phyloP scores from a whole-genome alignment of 305 asterid genomes.

The Rubia occidens region DNA sequence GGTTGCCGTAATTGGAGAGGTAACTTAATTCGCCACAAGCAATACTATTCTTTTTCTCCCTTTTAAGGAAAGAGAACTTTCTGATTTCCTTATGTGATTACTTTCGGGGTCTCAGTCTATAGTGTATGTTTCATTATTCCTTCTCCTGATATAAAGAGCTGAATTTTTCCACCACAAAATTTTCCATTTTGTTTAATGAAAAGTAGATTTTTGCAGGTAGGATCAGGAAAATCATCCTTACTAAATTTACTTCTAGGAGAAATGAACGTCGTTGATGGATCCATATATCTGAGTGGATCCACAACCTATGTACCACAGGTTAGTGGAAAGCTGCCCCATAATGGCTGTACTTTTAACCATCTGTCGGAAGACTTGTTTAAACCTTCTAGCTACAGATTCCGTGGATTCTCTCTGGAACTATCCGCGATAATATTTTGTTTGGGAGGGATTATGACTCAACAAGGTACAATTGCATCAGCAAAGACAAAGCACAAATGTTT shows the following conservation, averaged over 20 bases:
- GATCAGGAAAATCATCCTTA: constrained; percentile 93
- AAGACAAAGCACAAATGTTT: neutral
- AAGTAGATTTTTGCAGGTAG: constrained; percentile 46
- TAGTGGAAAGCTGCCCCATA: constrained; percentile 15
- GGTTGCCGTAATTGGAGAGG: constrained; percentile 92
- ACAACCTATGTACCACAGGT: constrained; percentile 94
- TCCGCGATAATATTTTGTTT: constrained; percentile 84
- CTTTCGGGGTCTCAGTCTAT: no score
- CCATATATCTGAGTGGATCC: constrained; percentile 41
- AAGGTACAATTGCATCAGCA: constrained; percentile 35
- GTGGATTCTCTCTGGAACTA: constrained; percentile 90
- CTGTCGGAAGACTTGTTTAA: constrained; percentile 11
- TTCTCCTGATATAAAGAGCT: no score
- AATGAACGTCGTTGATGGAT: constrained; percentile 61
- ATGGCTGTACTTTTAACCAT: constrained; percentile 7
- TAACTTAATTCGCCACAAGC: constrained; percentile 17
- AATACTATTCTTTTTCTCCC: neutral
- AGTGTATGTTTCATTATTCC: no score
- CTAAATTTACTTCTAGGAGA: constrained; percentile 69
- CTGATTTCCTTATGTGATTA: neutral
- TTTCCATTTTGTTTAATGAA: neutral
- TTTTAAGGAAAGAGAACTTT: neutral
- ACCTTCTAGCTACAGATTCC: constrained; percentile 51
- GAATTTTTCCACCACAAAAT: neutral
- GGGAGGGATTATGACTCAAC: constrained; percentile 56